phyloP scores from a whole-genome alignment of 208 protist species.

The Leishmania martiniquensis region DNA sequence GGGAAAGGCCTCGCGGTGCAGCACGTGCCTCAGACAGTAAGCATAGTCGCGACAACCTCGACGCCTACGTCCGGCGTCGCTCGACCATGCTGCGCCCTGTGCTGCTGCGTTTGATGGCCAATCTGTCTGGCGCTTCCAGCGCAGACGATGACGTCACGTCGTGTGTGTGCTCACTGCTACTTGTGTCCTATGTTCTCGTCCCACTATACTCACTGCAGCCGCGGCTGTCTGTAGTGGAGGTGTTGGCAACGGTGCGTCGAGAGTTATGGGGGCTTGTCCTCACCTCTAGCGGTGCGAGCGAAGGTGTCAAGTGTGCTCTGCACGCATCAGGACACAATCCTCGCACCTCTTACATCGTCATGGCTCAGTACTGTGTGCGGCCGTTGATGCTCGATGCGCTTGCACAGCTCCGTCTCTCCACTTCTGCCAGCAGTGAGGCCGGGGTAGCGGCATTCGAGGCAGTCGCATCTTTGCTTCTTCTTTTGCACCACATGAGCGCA shows the following conservation, averaged over 20 bases:
- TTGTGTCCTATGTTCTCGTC: constrained; percentile 12
- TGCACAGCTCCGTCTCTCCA: not conserved
- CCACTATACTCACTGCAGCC: not conserved
- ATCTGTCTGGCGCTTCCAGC: not conserved
- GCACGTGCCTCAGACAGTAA: not conserved
- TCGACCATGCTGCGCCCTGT: not conserved
- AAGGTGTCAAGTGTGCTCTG: not conserved
- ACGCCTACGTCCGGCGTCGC: not conserved
- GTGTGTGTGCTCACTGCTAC: constrained; percentile 15
- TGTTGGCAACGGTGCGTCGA: constrained; percentile 17
- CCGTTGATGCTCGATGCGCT: constrained; percentile 12
- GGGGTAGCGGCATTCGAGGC: not conserved
- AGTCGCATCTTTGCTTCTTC: not conserved
- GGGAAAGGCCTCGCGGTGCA: not conserved
- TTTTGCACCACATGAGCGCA: not conserved
- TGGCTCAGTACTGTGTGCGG: constrained; percentile 2
- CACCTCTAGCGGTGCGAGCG: not conserved
- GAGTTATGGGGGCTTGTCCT: constrained; percentile 15
- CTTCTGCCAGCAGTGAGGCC: not conserved
- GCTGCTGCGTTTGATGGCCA: constrained; percentile 5
- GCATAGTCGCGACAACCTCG: not conserved
- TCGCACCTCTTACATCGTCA: not conserved
- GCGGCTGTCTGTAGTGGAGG: not conserved
- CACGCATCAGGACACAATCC: not conserved
- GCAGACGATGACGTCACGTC: not conserved